These are phyloP conservation scores for Posidonia australis DNA, from an alignment of 106 monocot species.

Conservation along the genomic window DNA sequence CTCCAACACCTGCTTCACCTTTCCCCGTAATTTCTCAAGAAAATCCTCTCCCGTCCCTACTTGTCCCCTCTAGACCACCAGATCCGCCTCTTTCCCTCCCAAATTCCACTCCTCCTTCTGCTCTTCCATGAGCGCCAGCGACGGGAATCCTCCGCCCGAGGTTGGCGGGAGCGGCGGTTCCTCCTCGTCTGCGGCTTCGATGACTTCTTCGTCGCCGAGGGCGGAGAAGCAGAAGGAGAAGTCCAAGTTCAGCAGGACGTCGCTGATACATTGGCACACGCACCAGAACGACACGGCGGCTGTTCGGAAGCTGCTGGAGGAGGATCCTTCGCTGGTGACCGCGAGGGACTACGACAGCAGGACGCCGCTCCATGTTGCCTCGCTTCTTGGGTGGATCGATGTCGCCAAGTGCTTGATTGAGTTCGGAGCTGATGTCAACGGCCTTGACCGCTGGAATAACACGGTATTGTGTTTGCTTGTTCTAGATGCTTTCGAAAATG, in stretches of 20 bases:
- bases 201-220: conserved; percentile 3
- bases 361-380: conserved; percentile 92
- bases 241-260: conserved; percentile 74
- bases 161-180: not conserved
- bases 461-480: conserved; percentile 33
- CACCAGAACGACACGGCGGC: conserved; percentile 85
- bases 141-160: too few relatives aligned
- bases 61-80: too few relatives aligned
- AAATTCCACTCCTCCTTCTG: too few relatives aligned
- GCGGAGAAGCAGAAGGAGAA: conserved; percentile 51
- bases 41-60: too few relatives aligned
- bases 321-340: conserved; percentile 65
- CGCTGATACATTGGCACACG: conserved; percentile 93
- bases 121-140: too few relatives aligned
- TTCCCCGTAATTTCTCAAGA: too few relatives aligned
- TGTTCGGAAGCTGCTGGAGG: conserved; percentile 80
- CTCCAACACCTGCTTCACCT: too few relatives aligned
- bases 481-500: too few relatives aligned
- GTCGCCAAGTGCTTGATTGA: conserved; percentile 80
- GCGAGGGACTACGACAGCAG: conserved; percentile 92
- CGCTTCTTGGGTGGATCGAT: conserved; percentile 88
- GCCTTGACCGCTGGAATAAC: conserved; percentile 95
- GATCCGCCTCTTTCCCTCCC: too few relatives aligned
- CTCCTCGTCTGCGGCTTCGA: not conserved
- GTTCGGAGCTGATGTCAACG: conserved; percentile 78